phyloP scores from a whole-genome alignment of 148 eudicot genomes.

The Vaccinium vitisidaea region DNA sequence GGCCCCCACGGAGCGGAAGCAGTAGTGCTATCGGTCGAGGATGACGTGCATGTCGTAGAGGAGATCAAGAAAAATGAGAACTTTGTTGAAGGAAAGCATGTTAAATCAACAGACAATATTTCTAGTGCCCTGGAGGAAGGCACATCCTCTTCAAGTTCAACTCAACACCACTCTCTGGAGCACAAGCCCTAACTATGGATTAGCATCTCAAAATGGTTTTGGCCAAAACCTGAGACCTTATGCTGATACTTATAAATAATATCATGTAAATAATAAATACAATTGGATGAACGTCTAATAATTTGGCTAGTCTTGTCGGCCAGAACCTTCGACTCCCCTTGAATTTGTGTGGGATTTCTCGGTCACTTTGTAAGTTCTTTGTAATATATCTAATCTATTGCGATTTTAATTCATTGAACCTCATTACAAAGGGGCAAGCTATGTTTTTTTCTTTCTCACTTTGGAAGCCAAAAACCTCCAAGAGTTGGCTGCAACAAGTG shows the following conservation, averaged over 20 bases:
- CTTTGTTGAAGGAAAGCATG: slow-evolving; percentile 25
- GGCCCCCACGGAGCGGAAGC: slow-evolving; percentile 69
- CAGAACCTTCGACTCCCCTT: background rate
- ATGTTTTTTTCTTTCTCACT: background rate
- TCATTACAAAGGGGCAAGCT: background rate
- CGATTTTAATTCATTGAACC: background rate
- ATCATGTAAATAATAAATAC: background rate
- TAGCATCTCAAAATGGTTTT: background rate
- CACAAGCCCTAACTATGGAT: slow-evolving; percentile 12
- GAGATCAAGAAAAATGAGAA: slow-evolving; percentile 41
- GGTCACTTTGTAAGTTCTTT: background rate
- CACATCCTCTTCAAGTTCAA: slow-evolving; percentile 26
- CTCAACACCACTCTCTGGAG: slow-evolving; percentile 24
- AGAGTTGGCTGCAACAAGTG: background rate
- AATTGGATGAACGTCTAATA: background rate
- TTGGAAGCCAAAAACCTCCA: background rate
- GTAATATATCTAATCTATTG: background rate
- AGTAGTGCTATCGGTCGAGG: slow-evolving; percentile 47
- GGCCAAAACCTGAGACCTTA: background rate
- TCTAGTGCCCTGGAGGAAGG: slow-evolving; percentile 32
- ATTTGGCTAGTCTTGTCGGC: background rate
- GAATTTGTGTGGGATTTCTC: background rate
- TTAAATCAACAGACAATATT: slow-evolving; percentile 30
- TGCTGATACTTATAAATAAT: background rate
- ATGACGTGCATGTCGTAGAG: slow-evolving; percentile 57